Evolutionary conservation across 2,329 filamentous ascomycete species (phyloP).

Genomic region (Pseudovirgaria hyperparasitica): DNA sequence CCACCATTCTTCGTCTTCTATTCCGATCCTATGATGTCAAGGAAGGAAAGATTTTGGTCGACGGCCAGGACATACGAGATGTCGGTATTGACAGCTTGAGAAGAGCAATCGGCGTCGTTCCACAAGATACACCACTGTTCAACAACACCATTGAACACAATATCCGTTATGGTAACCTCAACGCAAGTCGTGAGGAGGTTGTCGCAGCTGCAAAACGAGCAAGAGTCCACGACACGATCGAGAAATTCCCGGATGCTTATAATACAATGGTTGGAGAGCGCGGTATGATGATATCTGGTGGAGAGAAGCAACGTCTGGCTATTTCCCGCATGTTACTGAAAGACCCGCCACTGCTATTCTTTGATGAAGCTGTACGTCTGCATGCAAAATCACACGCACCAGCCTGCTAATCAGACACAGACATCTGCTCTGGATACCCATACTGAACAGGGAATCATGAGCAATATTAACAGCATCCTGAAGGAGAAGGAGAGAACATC

Average conservation of each 20-base stretch:
- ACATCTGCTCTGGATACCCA: constrained; percentile 87
- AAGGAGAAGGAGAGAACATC: constrained; percentile 81
- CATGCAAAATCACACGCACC: background rate
- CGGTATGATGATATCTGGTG: constrained; percentile 89
- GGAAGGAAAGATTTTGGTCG: constrained; percentile 72
- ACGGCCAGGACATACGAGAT: constrained; percentile 81
- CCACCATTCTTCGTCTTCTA: constrained; percentile 76
- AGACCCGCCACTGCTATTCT: constrained; percentile 81
- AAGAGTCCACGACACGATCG: constrained; percentile 63
- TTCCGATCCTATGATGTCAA: constrained; percentile 94
- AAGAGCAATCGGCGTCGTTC: constrained; percentile 81
- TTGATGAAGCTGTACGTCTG: constrained; percentile 65
- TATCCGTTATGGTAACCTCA: constrained; percentile 79
- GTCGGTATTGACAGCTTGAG: constrained; percentile 74
- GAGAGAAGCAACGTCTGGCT: constrained; percentile 85
- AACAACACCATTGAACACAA: constrained; percentile 96
- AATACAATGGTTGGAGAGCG: constrained; percentile 84
- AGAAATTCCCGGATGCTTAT: constrained; percentile 75
- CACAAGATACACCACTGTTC: constrained; percentile 93
- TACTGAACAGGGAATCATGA: constrained; percentile 79
- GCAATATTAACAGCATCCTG: constrained; percentile 86
- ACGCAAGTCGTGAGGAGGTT: constrained; percentile 61
- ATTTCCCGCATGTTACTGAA: constrained; percentile 76
- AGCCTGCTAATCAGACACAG: constrained; percentile 13
- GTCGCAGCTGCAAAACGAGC: constrained; percentile 68